A percentile compares a stretch with the other conserved stretches of the same genome.
phyloP scores from a whole-genome alignment of 306 rosid species.

The Bauhinia variegata region DNA sequence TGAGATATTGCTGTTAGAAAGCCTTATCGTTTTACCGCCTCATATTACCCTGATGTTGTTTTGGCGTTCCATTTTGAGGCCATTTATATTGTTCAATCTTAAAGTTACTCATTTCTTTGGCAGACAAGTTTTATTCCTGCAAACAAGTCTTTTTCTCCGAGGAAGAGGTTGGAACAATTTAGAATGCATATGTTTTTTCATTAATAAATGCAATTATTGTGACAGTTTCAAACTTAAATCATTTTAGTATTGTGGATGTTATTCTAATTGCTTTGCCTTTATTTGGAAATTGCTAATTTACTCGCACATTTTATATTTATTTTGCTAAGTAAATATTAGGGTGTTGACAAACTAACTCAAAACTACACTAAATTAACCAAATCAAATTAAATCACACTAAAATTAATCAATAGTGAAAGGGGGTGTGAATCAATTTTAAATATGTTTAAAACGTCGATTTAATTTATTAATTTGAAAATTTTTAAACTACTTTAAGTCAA shows the following conservation, averaged over 20 bases:
- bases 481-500: no score
- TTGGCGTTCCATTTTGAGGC: constrained; percentile 74
- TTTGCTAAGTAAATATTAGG: no score
- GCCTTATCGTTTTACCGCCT: constrained; percentile 10
- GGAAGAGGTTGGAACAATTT: constrained; percentile 48
- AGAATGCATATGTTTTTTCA: constrained; percentile 48
- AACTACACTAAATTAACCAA: no score
- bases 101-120: constrained; percentile 56
- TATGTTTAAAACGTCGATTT: no score
- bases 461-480: no score
- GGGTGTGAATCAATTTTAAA: no score
- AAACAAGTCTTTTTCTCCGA: constrained; percentile 47
- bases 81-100: constrained; percentile 60
- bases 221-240: constrained; percentile 49
- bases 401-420: no score
- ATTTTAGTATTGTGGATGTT: constrained; percentile 42
- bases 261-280: constrained; percentile 43
- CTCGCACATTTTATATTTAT: constrained; percentile 38
- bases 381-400: no score
- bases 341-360: no score
- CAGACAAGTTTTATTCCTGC: constrained; percentile 57
- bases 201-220: constrained; percentile 46
- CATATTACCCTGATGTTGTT: constrained; percentile 52
- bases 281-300: constrained; percentile 44
- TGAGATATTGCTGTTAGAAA: constrained; percentile 43